Conservation (phyloP, 1,284 basidiomycete species). For the Phellopilus nigrolimitatus region DNA sequence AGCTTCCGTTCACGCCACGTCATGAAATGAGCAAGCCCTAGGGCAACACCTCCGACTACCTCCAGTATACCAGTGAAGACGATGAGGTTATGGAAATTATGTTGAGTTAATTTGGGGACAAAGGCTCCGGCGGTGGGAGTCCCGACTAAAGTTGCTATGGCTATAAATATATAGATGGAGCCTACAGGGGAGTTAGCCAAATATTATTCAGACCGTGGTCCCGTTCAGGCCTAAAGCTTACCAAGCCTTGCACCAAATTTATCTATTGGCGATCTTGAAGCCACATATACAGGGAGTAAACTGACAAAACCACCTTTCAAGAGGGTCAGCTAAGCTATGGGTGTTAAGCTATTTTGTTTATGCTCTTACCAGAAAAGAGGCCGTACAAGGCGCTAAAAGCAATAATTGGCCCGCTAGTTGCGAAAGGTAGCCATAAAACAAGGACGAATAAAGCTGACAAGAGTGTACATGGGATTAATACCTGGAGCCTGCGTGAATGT, state of each 20-base stretch:
- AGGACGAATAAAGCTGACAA: slow-evolving; percentile 52
- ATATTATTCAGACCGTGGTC: background rate
- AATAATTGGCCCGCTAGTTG: slow-evolving; percentile 38
- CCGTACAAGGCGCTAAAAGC: slow-evolving; percentile 56
- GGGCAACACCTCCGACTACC: slow-evolving; percentile 4
- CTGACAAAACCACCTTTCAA: slow-evolving; percentile 58
- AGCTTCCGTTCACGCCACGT: background rate
- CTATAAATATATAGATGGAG: slow-evolving; percentile 28
- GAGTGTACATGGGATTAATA: slow-evolving; percentile 55
- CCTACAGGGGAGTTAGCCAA: slow-evolving; percentile 23
- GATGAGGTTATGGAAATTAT: slow-evolving; percentile 30
- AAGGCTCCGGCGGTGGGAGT: slow-evolving; percentile 33
- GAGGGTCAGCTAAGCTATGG: too few species aligned
- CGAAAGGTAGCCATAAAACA: slow-evolving; percentile 50
- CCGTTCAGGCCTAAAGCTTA: slow-evolving; percentile 35
- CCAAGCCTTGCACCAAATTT: slow-evolving; percentile 29
- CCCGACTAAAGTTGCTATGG: slow-evolving; percentile 28
- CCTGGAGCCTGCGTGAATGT: slow-evolving; percentile 45
- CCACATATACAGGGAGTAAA: slow-evolving; percentile 58
- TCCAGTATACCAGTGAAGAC: slow-evolving; percentile 29
- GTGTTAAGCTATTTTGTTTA: background rate
- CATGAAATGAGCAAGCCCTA: slow-evolving; percentile 9
- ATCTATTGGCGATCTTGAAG: slow-evolving; percentile 43
- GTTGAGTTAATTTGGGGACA: slow-evolving; percentile 24
- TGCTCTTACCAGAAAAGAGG: slow-evolving; percentile 33